Evolutionary conservation across 2,329 filamentous ascomycete genomes (phyloP), one percentile per base, ranked within the genome.

Genomic region (Xylaria digitata): DNA sequence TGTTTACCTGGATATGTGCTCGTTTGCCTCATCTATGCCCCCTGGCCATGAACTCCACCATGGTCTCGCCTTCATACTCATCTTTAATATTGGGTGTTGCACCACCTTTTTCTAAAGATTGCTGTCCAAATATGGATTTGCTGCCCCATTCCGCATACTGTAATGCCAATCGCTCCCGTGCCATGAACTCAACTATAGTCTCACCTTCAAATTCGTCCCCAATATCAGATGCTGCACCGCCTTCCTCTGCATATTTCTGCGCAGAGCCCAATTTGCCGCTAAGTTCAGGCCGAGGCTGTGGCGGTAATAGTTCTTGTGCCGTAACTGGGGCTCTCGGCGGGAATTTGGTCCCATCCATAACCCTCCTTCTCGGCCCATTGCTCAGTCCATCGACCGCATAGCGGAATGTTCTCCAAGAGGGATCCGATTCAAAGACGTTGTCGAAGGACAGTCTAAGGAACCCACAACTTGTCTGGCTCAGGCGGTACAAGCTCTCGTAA

Each of bases 391-490:
- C 63, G 19, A 58, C 56, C 0, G 57, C 61, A 19, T 67, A 48
- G 1, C 67, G 61, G 42, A 68, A 68, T 17, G 61, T 65, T 17
- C 66, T 43, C 71, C 71, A 72, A 3, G 17, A 40, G 4, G 63
- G 23, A 43, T 68, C 56, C 0, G 21, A 13, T 23, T 72, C 66
- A 23, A 72, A 68, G 1, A 60, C 40, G 19, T 11, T 7, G 19
- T 71, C 68, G 50, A 69, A 67, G 1, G 70, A 71, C 26, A 70
- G 56, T 42, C 66, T 54, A 13, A 70, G 53, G 48, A 72, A 72
- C 5, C 26, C 26, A 23, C 50, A 40, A 1, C 21, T 62, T 8
- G 63, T 63, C 61, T 69, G 64, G 32, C 68, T 71, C 13, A 73
- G 58, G 6, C 52, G 61, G 52, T 70, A 68, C 17, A 71, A 32